A percentile compares a stretch with the other conserved stretches of the same genome.
Conservation (phyloP, 1,284 basidiomycete species). For the Wolfiporia cocos region DNA sequence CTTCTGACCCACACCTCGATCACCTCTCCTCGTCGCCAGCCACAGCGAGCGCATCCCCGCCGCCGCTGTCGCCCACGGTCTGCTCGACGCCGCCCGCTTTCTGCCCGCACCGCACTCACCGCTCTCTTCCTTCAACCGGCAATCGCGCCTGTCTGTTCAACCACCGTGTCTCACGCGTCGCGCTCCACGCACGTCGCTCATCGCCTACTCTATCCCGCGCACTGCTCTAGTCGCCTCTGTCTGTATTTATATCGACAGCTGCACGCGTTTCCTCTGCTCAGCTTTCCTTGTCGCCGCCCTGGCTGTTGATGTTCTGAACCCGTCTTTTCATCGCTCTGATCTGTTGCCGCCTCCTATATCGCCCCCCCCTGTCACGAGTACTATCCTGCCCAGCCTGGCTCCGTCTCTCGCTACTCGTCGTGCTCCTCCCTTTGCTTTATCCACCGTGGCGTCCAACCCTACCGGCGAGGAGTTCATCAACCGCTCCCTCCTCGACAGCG, state of each 20-base stretch:
- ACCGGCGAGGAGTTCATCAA: slow-evolving; percentile 80
- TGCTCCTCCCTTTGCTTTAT: slow-evolving; percentile 24
- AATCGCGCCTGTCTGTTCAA: slow-evolving; percentile 12
- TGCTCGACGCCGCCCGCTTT: slow-evolving; percentile 15
- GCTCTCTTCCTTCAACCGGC: slow-evolving; percentile 12
- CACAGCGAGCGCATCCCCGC: slow-evolving; percentile 24
- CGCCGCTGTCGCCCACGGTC: slow-evolving; percentile 23
- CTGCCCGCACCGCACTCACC: slow-evolving; percentile 6
- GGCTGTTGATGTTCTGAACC: slow-evolving; percentile 31
- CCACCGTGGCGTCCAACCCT: slow-evolving; percentile 30
- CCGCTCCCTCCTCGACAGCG: slow-evolving; percentile 70
- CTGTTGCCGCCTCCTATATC: slow-evolving; percentile 17
- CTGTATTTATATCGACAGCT: slow-evolving; percentile 27
- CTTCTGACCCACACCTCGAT: slow-evolving; percentile 30
- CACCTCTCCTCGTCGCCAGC: slow-evolving; percentile 27
- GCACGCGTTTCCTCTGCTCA: slow-evolving; percentile 20
- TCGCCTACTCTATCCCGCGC: slow-evolving; percentile 24
- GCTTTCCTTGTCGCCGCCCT: slow-evolving; percentile 23
- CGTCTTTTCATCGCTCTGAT: slow-evolving; percentile 18
- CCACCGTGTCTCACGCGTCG: slow-evolving; percentile 27
- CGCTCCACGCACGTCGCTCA: slow-evolving; percentile 19
- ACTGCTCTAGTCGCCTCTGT: slow-evolving; percentile 24
- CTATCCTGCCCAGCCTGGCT: slow-evolving; percentile 55
- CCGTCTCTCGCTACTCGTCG: slow-evolving; percentile 38
- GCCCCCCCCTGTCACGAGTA: slow-evolving; percentile 13